Percentiles rank a stretch among this genome's conserved stretches.
phyloP scores from a whole-genome alignment of 805 yeast species.

The Cyberlindnera americana region DNA sequence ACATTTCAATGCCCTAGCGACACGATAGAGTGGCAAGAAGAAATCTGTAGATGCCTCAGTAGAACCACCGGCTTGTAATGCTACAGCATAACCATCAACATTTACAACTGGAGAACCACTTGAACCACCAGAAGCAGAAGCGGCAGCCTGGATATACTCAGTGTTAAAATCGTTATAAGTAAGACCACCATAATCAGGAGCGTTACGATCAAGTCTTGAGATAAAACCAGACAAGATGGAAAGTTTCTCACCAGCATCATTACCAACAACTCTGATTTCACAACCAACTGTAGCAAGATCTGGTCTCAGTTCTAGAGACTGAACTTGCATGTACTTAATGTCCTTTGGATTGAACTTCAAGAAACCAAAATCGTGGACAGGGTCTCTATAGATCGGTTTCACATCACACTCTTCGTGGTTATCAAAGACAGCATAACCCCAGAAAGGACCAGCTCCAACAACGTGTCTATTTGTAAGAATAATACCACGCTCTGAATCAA shows the following conservation, averaged over 20 bases:
- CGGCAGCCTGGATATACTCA: conserved; percentile 94
- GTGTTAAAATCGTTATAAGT: conserved; percentile 92
- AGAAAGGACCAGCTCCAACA: conserved; percentile 92
- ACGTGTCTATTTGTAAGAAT: conserved; percentile 92
- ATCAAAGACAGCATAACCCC: conserved; percentile 88
- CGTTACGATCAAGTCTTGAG: conserved; percentile 81
- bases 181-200: conserved; percentile 87
- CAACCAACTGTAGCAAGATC: conserved; percentile 87
- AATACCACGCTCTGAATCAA: conserved; percentile 76
- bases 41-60: conserved; percentile 91
- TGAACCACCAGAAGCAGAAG: conserved; percentile 93
- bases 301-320: conserved; percentile 66
- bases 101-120: conserved; percentile 96
- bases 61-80: conserved; percentile 92
- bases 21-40: conserved; percentile 82
- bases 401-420: conserved; percentile 93
- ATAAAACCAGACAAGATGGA: conserved; percentile 83
- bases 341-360: conserved; percentile 68
- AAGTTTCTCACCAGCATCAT: conserved; percentile 93
- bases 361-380: conserved; percentile 93
- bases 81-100: conserved; percentile 81
- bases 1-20: conserved; percentile 74
- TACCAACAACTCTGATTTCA: conserved; percentile 92
- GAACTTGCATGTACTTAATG: conserved; percentile 70
- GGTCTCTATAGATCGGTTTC: conserved; percentile 84